Evolutionary conservation across 257 asterid species (phyloP), one percentile per base, ranked within the genome.

Genomic region (Solanum sitiens): DNA sequence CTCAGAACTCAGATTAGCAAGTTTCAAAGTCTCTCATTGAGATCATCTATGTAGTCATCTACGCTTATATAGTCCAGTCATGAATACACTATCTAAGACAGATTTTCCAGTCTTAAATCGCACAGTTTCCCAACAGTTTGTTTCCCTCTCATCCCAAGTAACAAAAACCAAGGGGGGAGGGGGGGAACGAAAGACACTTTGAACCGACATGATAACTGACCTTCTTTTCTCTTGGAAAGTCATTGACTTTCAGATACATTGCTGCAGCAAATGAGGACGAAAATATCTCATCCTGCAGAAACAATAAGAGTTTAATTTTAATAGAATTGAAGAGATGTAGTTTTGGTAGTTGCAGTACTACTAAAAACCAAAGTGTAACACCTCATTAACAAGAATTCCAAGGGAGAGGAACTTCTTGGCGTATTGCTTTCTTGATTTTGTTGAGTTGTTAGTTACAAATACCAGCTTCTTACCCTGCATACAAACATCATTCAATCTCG

Each of bases 231-330:
- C 33, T 90, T 14, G 99, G 98, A 90, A 94, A 95, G 86, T 92
- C 71, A 44, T 92, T 94, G 85, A 89, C 92, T 90, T 95, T 94
- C 93, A 96, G 91, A 94, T 92, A 96, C 99, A 94, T 96, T 75
- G 99, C 98, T 8, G 99, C 98, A 50, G 99, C 98, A 92, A 93
- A 96, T 32, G 99, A 96, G 18, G 99, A 95, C 50, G 98, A 94
- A 86, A 96, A 96, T 13, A 96, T 96, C 90, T 96, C 99, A 25
- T 94, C 97, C 99, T 95, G 97, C 89, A 89, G 89, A 44, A 30
- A 70, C 53, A 70, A 67, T n/a, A 13, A 80, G 73, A 91, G 6
- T 14, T 21, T 32, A 53, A 11, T 63, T 86, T 40, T 56, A 27
- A 63, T 74, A 30, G 47, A 8, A 63, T 9, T 20, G 67, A 30